Percentiles rank a stretch among this genome's conserved stretches.
These are phyloP conservation scores for Eucalyptus shirleyi DNA, from an alignment of 345 rosid genomes.

Conservation along the genomic window DNA sequence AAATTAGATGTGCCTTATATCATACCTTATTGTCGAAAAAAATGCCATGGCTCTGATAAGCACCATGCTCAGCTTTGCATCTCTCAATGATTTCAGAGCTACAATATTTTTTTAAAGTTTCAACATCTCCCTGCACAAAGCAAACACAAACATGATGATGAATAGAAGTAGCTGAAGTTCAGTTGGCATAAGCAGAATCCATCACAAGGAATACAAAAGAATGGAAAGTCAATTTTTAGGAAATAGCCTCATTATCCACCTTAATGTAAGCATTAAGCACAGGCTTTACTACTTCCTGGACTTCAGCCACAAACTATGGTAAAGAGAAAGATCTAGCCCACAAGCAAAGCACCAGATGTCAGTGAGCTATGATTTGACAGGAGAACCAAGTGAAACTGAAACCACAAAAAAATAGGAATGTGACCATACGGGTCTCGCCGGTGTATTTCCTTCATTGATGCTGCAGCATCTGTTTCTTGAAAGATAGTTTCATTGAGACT, in stretches of 20 bases:
- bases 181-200: background rate
- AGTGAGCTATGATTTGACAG: background rate
- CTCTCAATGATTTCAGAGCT: slow-evolving; percentile 66
- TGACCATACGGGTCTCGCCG: slow-evolving; percentile 80
- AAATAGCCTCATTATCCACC: slow-evolving; percentile 10
- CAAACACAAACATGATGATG: background rate
- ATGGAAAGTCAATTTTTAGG: background rate
- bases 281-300: slow-evolving; percentile 81
- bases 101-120: slow-evolving; percentile 74
- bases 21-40: slow-evolving; percentile 82
- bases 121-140: slow-evolving; percentile 48
- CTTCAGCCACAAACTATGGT: slow-evolving; percentile 76
- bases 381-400: background rate
- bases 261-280: slow-evolving; percentile 75
- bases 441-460: slow-evolving; percentile 75
- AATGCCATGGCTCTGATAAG: slow-evolving; percentile 49
- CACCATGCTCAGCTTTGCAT: slow-evolving; percentile 67
- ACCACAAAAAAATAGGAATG: background rate
- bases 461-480: slow-evolving; percentile 85
- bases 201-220: background rate
- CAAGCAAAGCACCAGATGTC: background rate
- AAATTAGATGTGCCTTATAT: background rate
- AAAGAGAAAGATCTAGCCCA: slow-evolving; percentile 67
- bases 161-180: background rate
- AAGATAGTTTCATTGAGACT: slow-evolving; percentile 73